Evolutionary conservation across 352 stramenopile genomes (phyloP), one percentile per base, ranked within the genome.

Genomic region (Globisporangium cystogenes): DNA sequence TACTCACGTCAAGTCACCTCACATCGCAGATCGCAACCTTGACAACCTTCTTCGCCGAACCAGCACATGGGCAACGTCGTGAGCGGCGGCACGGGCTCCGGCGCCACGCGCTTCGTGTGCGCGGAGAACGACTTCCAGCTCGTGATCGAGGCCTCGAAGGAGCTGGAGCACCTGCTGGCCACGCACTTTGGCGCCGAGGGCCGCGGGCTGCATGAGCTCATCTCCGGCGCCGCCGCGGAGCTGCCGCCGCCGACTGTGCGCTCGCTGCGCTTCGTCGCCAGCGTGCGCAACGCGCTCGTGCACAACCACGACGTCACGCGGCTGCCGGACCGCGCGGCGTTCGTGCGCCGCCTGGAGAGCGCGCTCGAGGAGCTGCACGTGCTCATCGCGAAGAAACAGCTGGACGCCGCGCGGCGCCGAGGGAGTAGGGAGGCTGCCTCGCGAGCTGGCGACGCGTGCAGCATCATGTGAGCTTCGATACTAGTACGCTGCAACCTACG

Each of bases 101-200:
- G 15, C 44, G 27, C 6, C 45, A 7, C 53, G 44, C 37, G 53
- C 53, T 60, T 60, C 40, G 53, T 60, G 57, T 74, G 79, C 67
- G 72, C 74, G 14, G 7, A 39, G 40, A 91, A 91, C 61, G 84
- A 95, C 65, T 91, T 86, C 43, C 78, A 95, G 57, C 68, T 95
- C 20, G 82, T 72, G 26, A 91, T 93, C 60, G 82, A 91, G 65
- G 61, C 74, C 20, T 86, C 79, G 56, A 93, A 95, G 59, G 79
- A 92, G 59, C 62, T 93, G 12, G 84, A 95, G 63, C 70, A 74
- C 51, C 41, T 82, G 23, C 68, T 95, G 20, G 74, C 79, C 60
- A 62, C 50, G 14, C 63, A 91, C 48, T 89, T 92, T 48, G 63
- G 66, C n/a, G 82, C 78, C 10, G 59, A 73, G 23, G 84, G 84